phyloP scores from a whole-genome alignment of 345 rosid species.

The Lumnitzera littorea region DNA sequence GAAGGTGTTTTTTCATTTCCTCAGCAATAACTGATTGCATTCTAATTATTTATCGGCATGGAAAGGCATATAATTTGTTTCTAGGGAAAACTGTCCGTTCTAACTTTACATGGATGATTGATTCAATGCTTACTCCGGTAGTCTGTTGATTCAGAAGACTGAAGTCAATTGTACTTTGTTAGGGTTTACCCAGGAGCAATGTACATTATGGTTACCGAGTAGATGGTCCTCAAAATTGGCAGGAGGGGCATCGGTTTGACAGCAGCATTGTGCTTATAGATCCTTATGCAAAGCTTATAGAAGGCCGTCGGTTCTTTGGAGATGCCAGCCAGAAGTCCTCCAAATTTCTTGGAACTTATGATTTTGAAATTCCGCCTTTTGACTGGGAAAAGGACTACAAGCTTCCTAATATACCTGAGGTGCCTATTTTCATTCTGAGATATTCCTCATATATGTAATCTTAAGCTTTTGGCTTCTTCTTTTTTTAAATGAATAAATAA shows the following conservation, averaged over 20 bases:
- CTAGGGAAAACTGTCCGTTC: too few species aligned
- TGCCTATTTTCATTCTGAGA: conserved; percentile 13
- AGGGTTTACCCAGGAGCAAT: conserved; percentile 66
- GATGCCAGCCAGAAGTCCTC: conserved; percentile 51
- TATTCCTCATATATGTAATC: neutral
- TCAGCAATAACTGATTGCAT: too few species aligned
- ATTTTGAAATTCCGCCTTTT: conserved; percentile 70
- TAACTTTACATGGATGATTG: too few species aligned
- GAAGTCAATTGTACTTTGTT: conserved; percentile 12
- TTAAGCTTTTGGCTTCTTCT: conserved; percentile 2
- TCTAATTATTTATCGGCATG: too few species aligned
- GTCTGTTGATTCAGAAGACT: conserved; percentile 3
- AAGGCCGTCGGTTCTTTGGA: conserved; percentile 73
- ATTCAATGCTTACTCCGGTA: too few species aligned
- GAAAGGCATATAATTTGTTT: too few species aligned
- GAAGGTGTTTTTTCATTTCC: too few species aligned
- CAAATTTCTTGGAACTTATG: conserved; percentile 73
- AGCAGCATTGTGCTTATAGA: conserved; percentile 53
- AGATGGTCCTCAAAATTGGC: conserved; percentile 80
- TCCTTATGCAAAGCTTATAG: conserved; percentile 86
- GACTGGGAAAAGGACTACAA: conserved; percentile 76
- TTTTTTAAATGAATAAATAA: too few species aligned
- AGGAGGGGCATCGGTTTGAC: conserved; percentile 84
- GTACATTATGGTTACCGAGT: conserved; percentile 83
- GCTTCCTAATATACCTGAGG: conserved; percentile 79